Evolutionary conservation across 257 asterid species (phyloP).

Genomic region (Rauvolfia tetraphylla): DNA sequence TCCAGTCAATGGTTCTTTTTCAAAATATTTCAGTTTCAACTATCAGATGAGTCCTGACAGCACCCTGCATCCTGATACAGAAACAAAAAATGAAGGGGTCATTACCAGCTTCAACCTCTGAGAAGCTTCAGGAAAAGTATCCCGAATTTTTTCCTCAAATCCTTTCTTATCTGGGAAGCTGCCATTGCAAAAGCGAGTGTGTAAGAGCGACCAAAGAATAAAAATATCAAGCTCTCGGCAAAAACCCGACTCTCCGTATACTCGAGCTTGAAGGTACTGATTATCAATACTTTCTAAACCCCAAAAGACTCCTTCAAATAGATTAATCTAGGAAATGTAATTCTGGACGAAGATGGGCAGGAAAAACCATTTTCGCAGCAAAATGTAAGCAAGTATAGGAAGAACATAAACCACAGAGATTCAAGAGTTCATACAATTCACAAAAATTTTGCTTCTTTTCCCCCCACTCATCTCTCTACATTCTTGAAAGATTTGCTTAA

Average conservation of each 20-base stretch:
- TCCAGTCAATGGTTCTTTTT: not conserved
- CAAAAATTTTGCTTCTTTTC: conserved; percentile 8
- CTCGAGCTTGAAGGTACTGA: not conserved
- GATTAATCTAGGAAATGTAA: not conserved
- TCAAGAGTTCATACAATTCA: conserved; percentile 29
- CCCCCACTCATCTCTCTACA: conserved; percentile 17
- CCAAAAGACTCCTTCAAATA: not conserved
- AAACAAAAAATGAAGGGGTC: conserved; percentile 10
- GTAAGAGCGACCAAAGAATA: not conserved
- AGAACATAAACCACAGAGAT: conserved; percentile 10
- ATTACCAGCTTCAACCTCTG: conserved; percentile 54
- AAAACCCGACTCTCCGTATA: not conserved
- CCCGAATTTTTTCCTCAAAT: conserved; percentile 36
- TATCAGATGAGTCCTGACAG: not conserved
- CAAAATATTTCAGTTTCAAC: not conserved
- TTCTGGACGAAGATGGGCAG: not conserved
- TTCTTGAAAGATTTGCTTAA: conserved; percentile 17
- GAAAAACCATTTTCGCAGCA: not conserved
- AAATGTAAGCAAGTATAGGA: conserved; percentile 1
- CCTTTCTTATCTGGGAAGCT: conserved; percentile 62
- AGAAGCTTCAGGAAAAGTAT: conserved; percentile 39
- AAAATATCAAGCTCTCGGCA: not conserved
- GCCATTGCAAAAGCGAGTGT: conserved; percentile 27
- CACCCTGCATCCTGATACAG: conserved; percentile 12
- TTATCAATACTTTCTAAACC: not conserved